Conservation (phyloP, 768 basidiomycete genomes). For the Terana coerulea region DNA sequence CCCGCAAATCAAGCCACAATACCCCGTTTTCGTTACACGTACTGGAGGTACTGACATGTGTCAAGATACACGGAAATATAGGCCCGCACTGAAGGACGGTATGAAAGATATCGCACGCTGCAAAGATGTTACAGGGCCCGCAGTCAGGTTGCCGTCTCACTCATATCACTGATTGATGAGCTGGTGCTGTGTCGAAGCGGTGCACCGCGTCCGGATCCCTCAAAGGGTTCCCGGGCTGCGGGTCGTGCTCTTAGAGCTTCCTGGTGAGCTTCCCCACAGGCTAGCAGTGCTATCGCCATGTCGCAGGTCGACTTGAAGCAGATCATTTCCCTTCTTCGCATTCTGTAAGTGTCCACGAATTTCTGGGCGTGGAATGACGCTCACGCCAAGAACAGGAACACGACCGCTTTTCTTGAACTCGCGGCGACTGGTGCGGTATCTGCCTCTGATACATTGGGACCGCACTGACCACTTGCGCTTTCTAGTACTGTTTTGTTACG, state of each 20-base stretch:
- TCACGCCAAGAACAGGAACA: not conserved
- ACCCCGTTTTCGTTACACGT: too few relatives aligned
- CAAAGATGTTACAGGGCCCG: not conserved
- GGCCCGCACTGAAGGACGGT: too few relatives aligned
- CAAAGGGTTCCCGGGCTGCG: not conserved
- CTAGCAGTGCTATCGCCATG: slow-evolving; percentile 5
- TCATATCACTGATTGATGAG: slow-evolving; percentile 1
- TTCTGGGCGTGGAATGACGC: too few relatives aligned
- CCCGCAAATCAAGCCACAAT: too few relatives aligned
- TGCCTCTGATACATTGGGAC: not conserved
- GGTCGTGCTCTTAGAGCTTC: not conserved
- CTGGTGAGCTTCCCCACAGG: slow-evolving; percentile 3
- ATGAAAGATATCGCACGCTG: not conserved
- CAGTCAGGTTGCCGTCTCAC: not conserved
- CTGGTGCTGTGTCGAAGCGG: not conserved
- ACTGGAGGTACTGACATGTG: too few relatives aligned
- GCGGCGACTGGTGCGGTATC: not conserved
- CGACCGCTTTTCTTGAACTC: not conserved
- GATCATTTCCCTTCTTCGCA: not conserved
- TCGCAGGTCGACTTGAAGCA: slow-evolving; percentile 4
- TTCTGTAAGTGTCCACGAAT: not conserved
- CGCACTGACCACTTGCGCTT: not conserved
- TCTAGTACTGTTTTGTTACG: slow-evolving; percentile 7
- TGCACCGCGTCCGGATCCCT: not conserved
- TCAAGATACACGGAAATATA: too few relatives aligned